Base-by-base conservation (phyloP, 2,329 filamentous ascomycete species). In the Septoria petroselini region DNA sequence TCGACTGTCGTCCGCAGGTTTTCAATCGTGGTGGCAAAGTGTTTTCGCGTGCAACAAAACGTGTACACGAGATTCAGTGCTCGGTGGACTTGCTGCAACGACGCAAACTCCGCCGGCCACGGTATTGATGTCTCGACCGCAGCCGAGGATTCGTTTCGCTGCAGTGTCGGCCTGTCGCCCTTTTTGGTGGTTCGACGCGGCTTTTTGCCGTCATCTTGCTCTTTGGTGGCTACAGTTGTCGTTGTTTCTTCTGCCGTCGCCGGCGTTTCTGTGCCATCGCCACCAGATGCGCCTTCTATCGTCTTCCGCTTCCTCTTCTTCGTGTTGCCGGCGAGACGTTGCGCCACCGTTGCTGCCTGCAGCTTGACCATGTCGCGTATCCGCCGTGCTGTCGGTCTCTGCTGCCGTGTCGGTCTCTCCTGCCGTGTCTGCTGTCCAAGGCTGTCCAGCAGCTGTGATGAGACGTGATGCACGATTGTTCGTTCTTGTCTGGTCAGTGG, bases 41-140 rank as follows among this genome's bases (percentile, higher is more conserved):
- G 88, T 66, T 95, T 96, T 38, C 93, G 83, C 1, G 91, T 91
- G 65, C 84, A 93, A 72, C 89, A 95, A 65, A 98, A 97, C 0
- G 93, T 97, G 62, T 89, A 95, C 1, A 97, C 89, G 1, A 97
- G 73, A 61, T 95, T 98, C 52, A 98, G 72, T 1, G 93, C 91
- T 53, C 83, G 81, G 66, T 97, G 87, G 0, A 84, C 86, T 66
- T 84, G 83, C 19, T 85, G 82, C 7, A 97, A 76, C 34, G 76
- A 74, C 49, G 81, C 84, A 68, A 97, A 88, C 38, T 79, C 75
- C 1, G 81, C 76, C 0, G 91, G 90, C 90, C 91, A 96, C 34
- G 79, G 77, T 42, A 78, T 73, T 1, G 75, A 66, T 1, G 74
- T 69, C 57, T 79, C 75, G n/a, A 79, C 70, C 0, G 76, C 53